Percentiles rank a stretch among this genome's conserved stretches.
Evolutionary conservation across 2,329 filamentous ascomycete species (phyloP).

Genomic region (Cordyceps tenuipes): DNA sequence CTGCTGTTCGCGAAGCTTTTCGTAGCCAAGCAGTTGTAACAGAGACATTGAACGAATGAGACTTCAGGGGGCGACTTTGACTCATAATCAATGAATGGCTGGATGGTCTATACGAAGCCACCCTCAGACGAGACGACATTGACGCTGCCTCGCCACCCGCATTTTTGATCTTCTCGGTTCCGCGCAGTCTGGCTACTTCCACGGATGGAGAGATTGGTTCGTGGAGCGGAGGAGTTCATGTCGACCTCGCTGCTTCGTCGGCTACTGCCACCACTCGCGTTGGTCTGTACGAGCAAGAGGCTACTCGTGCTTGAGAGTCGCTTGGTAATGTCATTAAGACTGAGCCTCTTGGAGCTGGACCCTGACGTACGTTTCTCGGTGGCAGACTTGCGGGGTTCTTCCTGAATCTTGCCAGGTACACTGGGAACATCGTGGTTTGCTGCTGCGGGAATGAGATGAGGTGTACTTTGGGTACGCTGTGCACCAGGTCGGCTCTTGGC

Average conservation of each 20-base stretch:
- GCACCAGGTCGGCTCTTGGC: conserved; percentile 37
- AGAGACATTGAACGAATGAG: not conserved
- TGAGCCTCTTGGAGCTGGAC: conserved; percentile 49
- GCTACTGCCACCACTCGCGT: conserved; percentile 41
- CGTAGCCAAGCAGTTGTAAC: not conserved
- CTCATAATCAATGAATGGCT: not conserved
- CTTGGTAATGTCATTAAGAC: conserved; percentile 54
- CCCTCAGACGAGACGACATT: conserved; percentile 46
- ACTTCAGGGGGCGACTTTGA: not conserved
- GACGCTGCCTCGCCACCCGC: conserved; percentile 49
- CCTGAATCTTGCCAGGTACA: conserved; percentile 24
- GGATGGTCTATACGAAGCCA: conserved; percentile 39
- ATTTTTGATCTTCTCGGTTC: conserved; percentile 32
- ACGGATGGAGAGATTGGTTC: conserved; percentile 36
- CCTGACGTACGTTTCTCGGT: conserved; percentile 43
- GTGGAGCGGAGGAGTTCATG: conserved; percentile 27
- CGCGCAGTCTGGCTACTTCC: conserved; percentile 21
- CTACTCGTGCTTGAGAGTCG: conserved; percentile 53
- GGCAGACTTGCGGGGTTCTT: conserved; percentile 23
- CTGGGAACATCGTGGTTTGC: conserved; percentile 18
- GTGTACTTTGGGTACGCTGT: conserved; percentile 41
- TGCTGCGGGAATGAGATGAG: conserved; percentile 31
- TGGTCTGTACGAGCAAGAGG: conserved; percentile 50
- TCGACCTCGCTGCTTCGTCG: conserved; percentile 39
- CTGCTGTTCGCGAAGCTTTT: not conserved